These are phyloP conservation scores for Blepharisma stoltei DNA, from an alignment of 73 alveolate species.

Conservation along the genomic window DNA sequence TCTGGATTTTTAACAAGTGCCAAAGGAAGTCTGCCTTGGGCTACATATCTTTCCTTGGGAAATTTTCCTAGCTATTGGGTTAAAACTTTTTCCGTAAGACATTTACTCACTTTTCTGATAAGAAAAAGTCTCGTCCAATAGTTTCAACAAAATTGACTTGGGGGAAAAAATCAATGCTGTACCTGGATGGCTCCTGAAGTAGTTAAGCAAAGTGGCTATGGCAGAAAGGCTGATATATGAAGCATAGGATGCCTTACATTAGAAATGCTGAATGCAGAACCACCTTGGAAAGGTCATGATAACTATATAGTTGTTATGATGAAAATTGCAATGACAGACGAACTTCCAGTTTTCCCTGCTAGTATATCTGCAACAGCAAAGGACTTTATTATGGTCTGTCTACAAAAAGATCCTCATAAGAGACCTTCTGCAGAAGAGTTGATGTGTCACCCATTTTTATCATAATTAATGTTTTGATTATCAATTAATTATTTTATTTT, in stretches of 20 bases:
- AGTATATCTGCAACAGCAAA: slow-evolving; percentile 41
- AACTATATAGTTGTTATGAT: slow-evolving; percentile 35
- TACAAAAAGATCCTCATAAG: slow-evolving; percentile 32
- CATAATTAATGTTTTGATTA: not conserved
- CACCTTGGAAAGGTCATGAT: slow-evolving; percentile 48
- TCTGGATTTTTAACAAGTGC: slow-evolving; percentile 38
- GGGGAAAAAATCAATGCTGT: too few relatives aligned
- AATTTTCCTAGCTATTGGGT: too few relatives aligned
- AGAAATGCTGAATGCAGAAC: slow-evolving; percentile 51
- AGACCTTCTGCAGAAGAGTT: slow-evolving; percentile 46
- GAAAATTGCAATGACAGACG: slow-evolving; percentile 25
- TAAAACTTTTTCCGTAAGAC: too few relatives aligned
- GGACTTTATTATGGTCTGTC: slow-evolving; percentile 33
- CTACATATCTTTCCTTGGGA: too few relatives aligned
- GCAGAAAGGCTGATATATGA: slow-evolving; percentile 66
- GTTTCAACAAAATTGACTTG: too few relatives aligned
- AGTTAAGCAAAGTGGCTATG: slow-evolving; percentile 35
- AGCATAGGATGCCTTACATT: slow-evolving; percentile 66
- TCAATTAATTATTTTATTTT: too few relatives aligned
- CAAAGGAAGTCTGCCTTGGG: slow-evolving; percentile 76
- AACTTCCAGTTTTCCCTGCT: slow-evolving; percentile 38
- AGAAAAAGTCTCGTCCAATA: too few relatives aligned
- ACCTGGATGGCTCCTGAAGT: slow-evolving; percentile 45
- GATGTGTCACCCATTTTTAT: slow-evolving; percentile 31
- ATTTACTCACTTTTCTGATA: too few relatives aligned